Evolutionary conservation across 225 moss, liverwort and hornwort genomes (phyloP).

Genomic region (Climacium dendroides): DNA sequence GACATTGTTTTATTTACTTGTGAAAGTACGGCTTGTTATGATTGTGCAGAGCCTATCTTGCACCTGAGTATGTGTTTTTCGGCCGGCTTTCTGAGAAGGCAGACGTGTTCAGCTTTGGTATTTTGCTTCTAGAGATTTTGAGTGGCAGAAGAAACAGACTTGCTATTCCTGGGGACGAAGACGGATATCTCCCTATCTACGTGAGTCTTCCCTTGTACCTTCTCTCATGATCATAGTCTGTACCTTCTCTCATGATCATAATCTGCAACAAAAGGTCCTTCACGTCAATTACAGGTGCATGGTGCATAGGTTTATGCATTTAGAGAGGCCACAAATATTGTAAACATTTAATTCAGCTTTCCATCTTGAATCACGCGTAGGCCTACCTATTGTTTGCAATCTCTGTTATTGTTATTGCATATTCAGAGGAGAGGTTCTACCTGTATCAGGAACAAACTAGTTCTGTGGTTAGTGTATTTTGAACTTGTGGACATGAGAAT

Average conservation of each 20-base stretch:
- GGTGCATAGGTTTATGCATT: no score
- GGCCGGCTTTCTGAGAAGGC: conserved; percentile 14
- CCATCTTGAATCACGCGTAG: no score
- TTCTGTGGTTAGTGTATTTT: neutral
- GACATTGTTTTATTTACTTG: no score
- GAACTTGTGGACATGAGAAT: neutral
- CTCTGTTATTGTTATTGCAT: no score
- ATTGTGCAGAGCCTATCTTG: conserved; percentile 15
- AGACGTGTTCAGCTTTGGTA: conserved; percentile 20
- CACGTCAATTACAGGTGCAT: neutral
- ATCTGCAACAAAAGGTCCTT: neutral
- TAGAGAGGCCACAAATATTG: no score
- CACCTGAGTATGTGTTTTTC: conserved; percentile 3
- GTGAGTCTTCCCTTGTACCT: neutral
- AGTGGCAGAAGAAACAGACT: conserved; percentile 1
- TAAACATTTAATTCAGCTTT: no score
- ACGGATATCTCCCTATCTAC: neutral
- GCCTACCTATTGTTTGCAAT: no score
- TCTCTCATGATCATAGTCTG: no score
- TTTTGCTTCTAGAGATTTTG: conserved; percentile 18
- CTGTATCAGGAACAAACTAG: no score
- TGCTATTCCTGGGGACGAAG: neutral
- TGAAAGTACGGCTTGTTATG: no score
- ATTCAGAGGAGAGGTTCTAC: no score
- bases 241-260: neutral